A percentile compares a stretch with the other conserved stretches of the same genome.
These are phyloP conservation scores for Suhomyces guaymorum DNA, from an alignment of 1,139 yeast genomes.

Conservation along the genomic window DNA sequence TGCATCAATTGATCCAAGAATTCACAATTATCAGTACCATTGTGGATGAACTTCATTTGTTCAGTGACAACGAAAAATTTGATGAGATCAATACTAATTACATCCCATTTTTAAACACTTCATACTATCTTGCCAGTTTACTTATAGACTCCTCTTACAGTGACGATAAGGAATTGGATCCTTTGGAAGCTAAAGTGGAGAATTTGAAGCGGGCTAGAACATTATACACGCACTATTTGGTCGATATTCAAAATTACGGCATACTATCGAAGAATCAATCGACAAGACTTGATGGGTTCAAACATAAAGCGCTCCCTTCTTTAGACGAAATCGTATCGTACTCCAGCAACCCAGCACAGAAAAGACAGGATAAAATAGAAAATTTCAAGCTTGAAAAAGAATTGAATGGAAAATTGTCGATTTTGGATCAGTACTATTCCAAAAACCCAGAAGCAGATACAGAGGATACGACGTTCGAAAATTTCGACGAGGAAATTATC, in stretches of 20 bases:
- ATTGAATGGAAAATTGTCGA: constrained; percentile 43
- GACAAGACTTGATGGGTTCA: constrained; percentile 41
- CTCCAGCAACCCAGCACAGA: constrained; percentile 48
- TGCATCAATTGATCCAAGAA: constrained; percentile 27
- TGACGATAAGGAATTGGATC: constrained; percentile 16
- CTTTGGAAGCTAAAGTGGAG: constrained; percentile 29
- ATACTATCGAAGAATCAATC: constrained; percentile 42
- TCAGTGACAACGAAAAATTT: constrained; percentile 60
- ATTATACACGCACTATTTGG: constrained; percentile 46
- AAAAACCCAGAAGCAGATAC: constrained; percentile 22
- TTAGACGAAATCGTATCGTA: constrained; percentile 31
- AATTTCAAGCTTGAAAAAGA: constrained; percentile 62
- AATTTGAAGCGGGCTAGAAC: constrained; percentile 45
- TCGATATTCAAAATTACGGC: constrained; percentile 41
- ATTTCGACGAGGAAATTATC: constrained; percentile 61
- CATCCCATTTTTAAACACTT: constrained; percentile 53
- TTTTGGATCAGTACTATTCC: constrained; percentile 34
- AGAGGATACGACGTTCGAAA: constrained; percentile 23
- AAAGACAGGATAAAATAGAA: constrained; percentile 73
- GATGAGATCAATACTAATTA: constrained; percentile 59
- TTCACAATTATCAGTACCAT: constrained; percentile 30
- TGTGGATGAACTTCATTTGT: constrained; percentile 35
- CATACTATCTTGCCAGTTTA: constrained; percentile 52
- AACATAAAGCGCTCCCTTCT: constrained; percentile 42
- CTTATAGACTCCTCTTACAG: constrained; percentile 14